A percentile compares a stretch with the other conserved stretches of the same genome.
Conservation (phyloP, 2,329 filamentous ascomycete species). For the Fusarium sulawesiense region DNA sequence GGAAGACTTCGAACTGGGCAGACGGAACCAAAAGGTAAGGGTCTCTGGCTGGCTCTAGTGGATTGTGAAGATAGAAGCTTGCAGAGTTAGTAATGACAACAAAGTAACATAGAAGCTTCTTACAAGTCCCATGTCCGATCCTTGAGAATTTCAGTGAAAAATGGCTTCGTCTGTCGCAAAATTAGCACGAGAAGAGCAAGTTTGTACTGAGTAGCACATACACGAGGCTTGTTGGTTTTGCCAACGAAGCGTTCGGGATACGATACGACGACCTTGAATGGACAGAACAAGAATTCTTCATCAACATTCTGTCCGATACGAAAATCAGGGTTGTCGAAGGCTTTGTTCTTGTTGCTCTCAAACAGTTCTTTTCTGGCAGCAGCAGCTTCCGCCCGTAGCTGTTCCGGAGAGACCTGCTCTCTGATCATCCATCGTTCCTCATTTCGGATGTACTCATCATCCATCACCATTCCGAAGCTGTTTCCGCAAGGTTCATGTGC, state of each 20-base stretch:
- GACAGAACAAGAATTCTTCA: constrained; percentile 55
- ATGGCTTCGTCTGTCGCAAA: constrained; percentile 53
- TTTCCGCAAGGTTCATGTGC: not conserved
- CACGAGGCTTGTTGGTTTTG: constrained; percentile 62
- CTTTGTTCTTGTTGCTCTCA: constrained; percentile 14
- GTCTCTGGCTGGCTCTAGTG: constrained; percentile 56
- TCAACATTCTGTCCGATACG: constrained; percentile 41
- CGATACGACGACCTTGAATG: constrained; percentile 64
- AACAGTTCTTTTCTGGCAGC: constrained; percentile 11
- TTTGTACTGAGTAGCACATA: constrained; percentile 44
- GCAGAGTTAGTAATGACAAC: constrained; percentile 15
- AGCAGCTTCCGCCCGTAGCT: constrained; percentile 1
- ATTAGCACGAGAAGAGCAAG: constrained; percentile 24
- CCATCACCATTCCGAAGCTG: constrained; percentile 4
- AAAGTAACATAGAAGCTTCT: constrained; percentile 48
- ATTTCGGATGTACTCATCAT: constrained; percentile 14
- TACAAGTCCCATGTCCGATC: constrained; percentile 80
- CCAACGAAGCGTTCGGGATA: constrained; percentile 72
- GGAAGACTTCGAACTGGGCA: constrained; percentile 71
- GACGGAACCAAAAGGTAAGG: constrained; percentile 76
- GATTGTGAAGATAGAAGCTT: constrained; percentile 76
- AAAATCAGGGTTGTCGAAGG: constrained; percentile 44
- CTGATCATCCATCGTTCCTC: not conserved
- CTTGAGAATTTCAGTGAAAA: constrained; percentile 71
- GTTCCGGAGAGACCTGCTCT: not conserved